Base-by-base conservation (phyloP, 2,329 filamentous ascomycete species). In the Macrophomina tecta region DNA sequence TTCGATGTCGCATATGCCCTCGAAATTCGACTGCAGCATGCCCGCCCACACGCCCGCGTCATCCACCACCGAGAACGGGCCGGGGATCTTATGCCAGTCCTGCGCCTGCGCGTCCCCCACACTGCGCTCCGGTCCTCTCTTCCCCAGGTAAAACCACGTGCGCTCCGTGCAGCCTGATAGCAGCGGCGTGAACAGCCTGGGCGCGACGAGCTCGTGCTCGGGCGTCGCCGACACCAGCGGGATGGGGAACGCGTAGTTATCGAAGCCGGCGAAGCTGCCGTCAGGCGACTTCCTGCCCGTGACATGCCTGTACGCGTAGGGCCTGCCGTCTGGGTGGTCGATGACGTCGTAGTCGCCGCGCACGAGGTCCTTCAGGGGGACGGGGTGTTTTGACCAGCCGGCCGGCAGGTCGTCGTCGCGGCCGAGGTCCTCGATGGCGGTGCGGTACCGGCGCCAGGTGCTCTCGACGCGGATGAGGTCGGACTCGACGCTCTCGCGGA, bases 401-500 rank as follows among this genome's bases (percentile, higher is more conserved):
- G 30, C 9, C n/a, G 58, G 58, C 45, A 62, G 7, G 2, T 36
- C 32, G n/a, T 61, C 56, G 12, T 46, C 28, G 8, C 14, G 9
- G 30, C 58, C 58, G 32, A 36, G 23, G 32, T 62, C 42, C 23
- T 62, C 58, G 45, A 62, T 62, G 23, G 45, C 45, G 9, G 30
- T 49, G 16, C 58, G 42, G 58, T 62, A 36, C 45, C 49, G 49
- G 58, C 58, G 49, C 58, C 58, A 62, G n/a, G 58, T 62, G 58
- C 58, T 62, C 58, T 62, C 45, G 11, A 62, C 58, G 16, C 30
- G 42, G 42, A 62, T 38, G 28, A 62, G 58, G 12, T 62, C 58
- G 11, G 58, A 36, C 45, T 62, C 58, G 45, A 62, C 58, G 58
- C 58, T 48, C 58, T 51, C 58, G n/a, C 58, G 58, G n/a, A 62